Base-by-base conservation (phyloP, 2,329 filamentous ascomycete species). In the Colletotrichum lini region DNA sequence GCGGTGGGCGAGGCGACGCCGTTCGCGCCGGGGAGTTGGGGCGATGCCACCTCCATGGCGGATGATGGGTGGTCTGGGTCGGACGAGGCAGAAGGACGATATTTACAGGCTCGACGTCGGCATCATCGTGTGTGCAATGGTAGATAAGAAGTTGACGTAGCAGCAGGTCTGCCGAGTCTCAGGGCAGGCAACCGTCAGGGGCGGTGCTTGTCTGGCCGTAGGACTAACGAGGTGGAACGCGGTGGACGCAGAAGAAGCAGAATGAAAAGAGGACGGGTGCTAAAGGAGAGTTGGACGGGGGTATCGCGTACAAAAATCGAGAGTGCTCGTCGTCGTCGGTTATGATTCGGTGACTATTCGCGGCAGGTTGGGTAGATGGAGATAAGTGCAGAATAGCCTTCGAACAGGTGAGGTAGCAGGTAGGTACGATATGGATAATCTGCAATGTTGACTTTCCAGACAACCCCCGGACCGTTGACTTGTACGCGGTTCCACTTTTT, bases 41-140 rank as follows among this genome's bases (percentile, higher is more conserved):
- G 80, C 69, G 87, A 83, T 66, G 84, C 84, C 74, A 88, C 84
- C 81, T 90, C 88, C 88, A 90, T 90, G 78, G 72, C 82, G 78
- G 75, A 73, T 73, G 73, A 70, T 38, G 59, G 73, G 71, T 38
- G 59, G 65, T 52, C 70, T 73, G 49, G 42, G 68, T 72, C 49
- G 65, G 58, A 62, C 68, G 70, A 65, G 73, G 54, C 35, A 57
- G 69, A 63, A 65, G 58, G 61, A 75, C 63, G 73, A 62, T 69
- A 65, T 72, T 65, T 68, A 68, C 65, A 70, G 18, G 38, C 38
- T 23, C 68, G 63, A 65, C 42, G 60, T 72, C 59, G 56, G 61
- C 73, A 72, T 74, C 67, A 65, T 73, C 60, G 63, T 59, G 53
- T 52, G 54, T 49, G 49, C 65, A 59, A 72, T 47, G 58, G 40